phyloP scores from a whole-genome alignment of 306 rosid genomes.

The Begonia peltatifolia region DNA sequence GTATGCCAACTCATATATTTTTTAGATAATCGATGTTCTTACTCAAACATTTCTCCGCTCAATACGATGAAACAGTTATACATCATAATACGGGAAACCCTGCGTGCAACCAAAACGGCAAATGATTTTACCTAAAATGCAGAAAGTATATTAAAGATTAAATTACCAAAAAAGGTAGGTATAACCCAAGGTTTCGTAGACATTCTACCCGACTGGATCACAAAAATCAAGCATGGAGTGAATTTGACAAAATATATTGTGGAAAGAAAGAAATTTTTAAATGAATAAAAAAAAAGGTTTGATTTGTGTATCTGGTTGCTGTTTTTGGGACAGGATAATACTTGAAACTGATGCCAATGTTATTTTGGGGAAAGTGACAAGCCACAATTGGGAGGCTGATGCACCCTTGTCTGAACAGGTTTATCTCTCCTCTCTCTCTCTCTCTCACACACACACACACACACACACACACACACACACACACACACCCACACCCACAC shows the following conservation, averaged over 20 bases:
- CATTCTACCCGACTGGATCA: no score
- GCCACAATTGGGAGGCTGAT: constrained; percentile 54
- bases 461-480: no score
- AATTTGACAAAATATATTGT: no score
- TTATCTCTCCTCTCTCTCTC: constrained; percentile 7
- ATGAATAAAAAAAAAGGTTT: neutral
- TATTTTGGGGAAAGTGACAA: constrained; percentile 80
- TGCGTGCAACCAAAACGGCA: neutral
- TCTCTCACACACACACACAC: neutral
- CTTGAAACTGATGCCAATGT: constrained; percentile 74
- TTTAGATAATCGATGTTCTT: no score
- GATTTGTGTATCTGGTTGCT: neutral
- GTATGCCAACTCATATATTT: constrained; percentile 18
- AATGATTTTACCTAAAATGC: neutral
- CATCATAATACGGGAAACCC: neutral
- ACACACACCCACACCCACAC: no score
- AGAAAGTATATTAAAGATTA: no score
- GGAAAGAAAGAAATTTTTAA: neutral
- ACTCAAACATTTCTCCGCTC: neutral
- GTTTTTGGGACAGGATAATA: constrained; percentile 34
- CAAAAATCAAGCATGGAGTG: no score
- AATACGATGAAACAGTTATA: neutral
- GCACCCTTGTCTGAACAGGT: constrained; percentile 89
- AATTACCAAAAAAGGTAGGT: no score
- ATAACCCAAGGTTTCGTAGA: no score